These are phyloP conservation scores for Phytophthora fragariaefolia DNA, from an alignment of 352 stramenopile genomes.

Conservation along the genomic window DNA sequence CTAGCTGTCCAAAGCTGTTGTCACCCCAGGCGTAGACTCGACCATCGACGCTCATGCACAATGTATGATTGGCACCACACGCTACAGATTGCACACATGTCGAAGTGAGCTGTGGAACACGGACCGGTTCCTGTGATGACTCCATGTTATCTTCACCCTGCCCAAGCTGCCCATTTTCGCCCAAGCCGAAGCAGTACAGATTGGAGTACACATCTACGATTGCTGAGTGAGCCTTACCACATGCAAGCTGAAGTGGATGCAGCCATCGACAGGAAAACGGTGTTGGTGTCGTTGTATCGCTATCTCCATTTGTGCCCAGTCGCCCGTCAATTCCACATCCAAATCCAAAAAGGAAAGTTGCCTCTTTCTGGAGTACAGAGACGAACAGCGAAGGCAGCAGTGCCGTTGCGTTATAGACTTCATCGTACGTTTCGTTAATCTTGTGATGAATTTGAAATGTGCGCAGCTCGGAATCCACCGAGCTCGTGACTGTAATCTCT, in stretches of 20 bases:
- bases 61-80: conserved; percentile 67
- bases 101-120: conserved; percentile 48
- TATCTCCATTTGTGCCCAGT: conserved; percentile 55
- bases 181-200: conserved; percentile 74
- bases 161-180: conserved; percentile 55
- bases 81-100: conserved; percentile 55
- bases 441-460: conserved; percentile 83
- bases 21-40: conserved; percentile 73
- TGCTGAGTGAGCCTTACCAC: conserved; percentile 69
- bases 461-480: conserved; percentile 55
- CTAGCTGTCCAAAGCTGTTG: conserved; percentile 67
- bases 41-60: conserved; percentile 64
- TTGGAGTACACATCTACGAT: conserved; percentile 81
- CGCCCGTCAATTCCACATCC: conserved; percentile 63
- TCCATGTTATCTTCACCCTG: conserved; percentile 65
- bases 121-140: conserved; percentile 59
- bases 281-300: conserved; percentile 54
- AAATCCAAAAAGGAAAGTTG: conserved; percentile 77
- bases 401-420: conserved; percentile 51
- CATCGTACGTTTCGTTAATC: conserved; percentile 60
- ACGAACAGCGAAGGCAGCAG: conserved; percentile 72
- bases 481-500: conserved; percentile 51
- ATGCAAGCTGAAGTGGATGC: conserved; percentile 71
- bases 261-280: conserved; percentile 72
- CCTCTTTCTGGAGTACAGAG: conserved; percentile 73